Evolutionary conservation across 148 eudicot species (phyloP).

Genomic region (Cornus suecica): DNA sequence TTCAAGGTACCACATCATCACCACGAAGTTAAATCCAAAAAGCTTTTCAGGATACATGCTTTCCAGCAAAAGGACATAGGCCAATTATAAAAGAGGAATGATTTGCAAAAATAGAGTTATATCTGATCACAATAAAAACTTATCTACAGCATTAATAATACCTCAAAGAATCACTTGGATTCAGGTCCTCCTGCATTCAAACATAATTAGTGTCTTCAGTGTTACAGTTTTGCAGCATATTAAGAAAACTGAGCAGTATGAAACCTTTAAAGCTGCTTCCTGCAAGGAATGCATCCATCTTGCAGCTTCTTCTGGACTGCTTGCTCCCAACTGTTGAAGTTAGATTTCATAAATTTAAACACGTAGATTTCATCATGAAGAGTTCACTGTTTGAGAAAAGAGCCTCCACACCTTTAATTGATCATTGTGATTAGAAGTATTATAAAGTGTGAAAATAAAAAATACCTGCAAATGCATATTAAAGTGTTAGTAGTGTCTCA

Average conservation of each 20-base stretch:
- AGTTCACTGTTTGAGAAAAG: not conserved
- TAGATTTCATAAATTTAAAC: not conserved
- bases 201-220: slow-evolving; percentile 7
- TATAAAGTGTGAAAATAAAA: slow-evolving; percentile 59
- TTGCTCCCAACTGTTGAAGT: slow-evolving; percentile 56
- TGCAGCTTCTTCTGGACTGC: slow-evolving; percentile 71
- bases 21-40: not conserved
- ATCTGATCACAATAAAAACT: not conserved
- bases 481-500: not conserved
- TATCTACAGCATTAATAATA: slow-evolving; percentile 10
- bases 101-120: not conserved
- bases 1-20: not conserved
- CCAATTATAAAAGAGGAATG: not conserved
- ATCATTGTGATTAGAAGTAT: slow-evolving; percentile 55
- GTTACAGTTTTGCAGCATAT: not conserved
- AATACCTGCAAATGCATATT: slow-evolving; percentile 46
- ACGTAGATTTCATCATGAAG: not conserved
- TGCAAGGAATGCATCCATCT: slow-evolving; percentile 63
- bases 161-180: slow-evolving; percentile 42
- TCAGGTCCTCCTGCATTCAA: slow-evolving; percentile 36
- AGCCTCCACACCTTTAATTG: slow-evolving; percentile 48
- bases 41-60: not conserved
- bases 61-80: not conserved
- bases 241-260: slow-evolving; percentile 1
- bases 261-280: slow-evolving; percentile 50